Evolutionary conservation across 2,329 filamentous ascomycete genomes (phyloP).

Genomic region (Incumbomyces delicatus): DNA sequence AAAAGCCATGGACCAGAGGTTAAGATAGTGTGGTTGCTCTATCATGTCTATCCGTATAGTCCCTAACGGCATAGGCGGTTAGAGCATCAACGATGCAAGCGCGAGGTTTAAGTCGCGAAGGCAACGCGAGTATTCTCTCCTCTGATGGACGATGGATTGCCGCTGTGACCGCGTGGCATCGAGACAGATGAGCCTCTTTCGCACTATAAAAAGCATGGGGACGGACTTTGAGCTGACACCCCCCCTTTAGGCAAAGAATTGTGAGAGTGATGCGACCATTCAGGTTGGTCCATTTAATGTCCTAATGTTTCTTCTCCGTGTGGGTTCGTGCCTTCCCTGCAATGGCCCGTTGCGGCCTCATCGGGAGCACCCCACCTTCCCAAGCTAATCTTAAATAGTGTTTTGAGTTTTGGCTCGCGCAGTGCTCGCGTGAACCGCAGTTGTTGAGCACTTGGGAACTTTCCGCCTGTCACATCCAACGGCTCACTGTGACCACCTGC

Average conservation of each 20-base stretch:
- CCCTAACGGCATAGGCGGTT: no score
- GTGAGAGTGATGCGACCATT: no score
- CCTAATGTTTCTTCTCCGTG: no score
- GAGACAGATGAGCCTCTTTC: not conserved
- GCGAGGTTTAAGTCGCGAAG: no score
- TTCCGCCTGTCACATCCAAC: not conserved
- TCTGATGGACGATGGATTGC: no score
- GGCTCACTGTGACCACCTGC: no score
- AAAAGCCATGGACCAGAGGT: conserved; percentile 17
- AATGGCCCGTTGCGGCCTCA: not conserved
- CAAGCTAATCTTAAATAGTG: not conserved
- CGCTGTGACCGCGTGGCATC: no score
- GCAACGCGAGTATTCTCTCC: no score
- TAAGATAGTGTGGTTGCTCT: not conserved
- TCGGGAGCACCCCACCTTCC: not conserved
- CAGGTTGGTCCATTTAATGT: no score
- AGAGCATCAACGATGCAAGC: no score
- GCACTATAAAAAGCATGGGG: not conserved
- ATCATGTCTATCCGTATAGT: no score
- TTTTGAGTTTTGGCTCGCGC: conserved; percentile 1
- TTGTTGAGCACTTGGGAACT: not conserved
- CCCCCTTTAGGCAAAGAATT: no score
- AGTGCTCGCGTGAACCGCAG: not conserved
- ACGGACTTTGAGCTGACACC: not conserved
- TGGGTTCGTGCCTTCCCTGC: not conserved